phyloP scores from a whole-genome alignment of 257 asterid species.

The Ballota nigra region DNA sequence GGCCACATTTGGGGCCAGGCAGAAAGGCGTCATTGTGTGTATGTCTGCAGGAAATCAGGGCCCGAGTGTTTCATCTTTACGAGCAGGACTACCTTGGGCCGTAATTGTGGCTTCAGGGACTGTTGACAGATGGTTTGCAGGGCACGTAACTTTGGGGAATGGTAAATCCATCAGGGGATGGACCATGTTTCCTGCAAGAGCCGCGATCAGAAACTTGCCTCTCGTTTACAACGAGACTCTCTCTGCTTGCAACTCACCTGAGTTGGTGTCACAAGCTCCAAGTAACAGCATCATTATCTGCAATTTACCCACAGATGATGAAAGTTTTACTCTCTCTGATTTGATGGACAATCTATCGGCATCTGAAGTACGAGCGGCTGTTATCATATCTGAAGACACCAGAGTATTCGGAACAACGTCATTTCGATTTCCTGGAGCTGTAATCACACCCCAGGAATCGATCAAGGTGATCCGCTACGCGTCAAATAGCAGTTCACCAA shows the following conservation, averaged over 20 bases:
- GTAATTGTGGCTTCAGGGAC: slow-evolving; percentile 33
- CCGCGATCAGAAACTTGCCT: background rate
- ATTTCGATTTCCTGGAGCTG: background rate
- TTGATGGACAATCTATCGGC: background rate
- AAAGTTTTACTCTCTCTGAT: background rate
- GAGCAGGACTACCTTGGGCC: slow-evolving; percentile 33
- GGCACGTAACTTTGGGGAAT: slow-evolving; percentile 33
- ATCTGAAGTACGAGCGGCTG: background rate
- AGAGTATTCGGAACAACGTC: background rate
- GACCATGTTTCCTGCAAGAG: slow-evolving; percentile 27
- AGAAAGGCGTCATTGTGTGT: slow-evolving; percentile 31
- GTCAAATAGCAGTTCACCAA: background rate
- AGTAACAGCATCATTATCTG: slow-evolving; percentile 11
- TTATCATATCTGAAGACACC: background rate
- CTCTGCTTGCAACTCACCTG: slow-evolving; percentile 28
- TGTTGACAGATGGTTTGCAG: slow-evolving; percentile 28
- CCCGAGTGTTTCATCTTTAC: background rate
- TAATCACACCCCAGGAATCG: background rate
- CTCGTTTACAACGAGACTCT: slow-evolving; percentile 20
- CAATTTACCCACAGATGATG: slow-evolving; percentile 11
- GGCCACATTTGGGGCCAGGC: slow-evolving; percentile 38
- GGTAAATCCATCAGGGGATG: slow-evolving; percentile 29
- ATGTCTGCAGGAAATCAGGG: slow-evolving; percentile 37
- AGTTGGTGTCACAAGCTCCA: slow-evolving; percentile 5
- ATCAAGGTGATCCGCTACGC: background rate